Conservation (phyloP, 345 rosid genomes). For the Populus tremula region DNA sequence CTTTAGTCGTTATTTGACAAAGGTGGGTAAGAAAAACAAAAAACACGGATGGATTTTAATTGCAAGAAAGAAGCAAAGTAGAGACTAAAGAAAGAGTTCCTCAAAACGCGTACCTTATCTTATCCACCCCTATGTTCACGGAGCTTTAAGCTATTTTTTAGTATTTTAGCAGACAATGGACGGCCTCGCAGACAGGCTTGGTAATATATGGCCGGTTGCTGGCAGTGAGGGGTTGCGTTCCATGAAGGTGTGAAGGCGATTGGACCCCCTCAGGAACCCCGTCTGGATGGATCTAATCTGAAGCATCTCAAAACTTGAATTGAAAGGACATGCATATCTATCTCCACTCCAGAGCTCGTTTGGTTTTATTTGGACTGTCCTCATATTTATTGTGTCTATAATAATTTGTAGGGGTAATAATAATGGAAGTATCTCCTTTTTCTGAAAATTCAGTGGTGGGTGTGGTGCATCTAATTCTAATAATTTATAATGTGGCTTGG, state of each 20-base stretch:
- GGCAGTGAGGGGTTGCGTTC: not conserved
- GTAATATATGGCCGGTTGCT: not conserved
- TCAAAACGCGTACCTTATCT: conserved; percentile 14
- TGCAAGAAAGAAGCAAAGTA: not conserved
- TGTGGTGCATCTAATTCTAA: not conserved
- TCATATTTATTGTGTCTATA: not conserved
- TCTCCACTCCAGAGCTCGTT: not conserved
- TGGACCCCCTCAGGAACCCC: not conserved
- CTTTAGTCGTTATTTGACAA: not conserved
- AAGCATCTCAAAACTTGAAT: not conserved
- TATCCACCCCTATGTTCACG: conserved; percentile 2
- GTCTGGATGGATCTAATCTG: not conserved
- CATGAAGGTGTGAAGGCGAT: not conserved
- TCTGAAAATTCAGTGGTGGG: not conserved
- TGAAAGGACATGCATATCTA: not conserved
- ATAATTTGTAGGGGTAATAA: not conserved
- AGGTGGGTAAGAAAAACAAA: not conserved
- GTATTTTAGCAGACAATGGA: not conserved
- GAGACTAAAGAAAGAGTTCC: not conserved
- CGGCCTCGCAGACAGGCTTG: no score
- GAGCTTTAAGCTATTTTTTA: not conserved
- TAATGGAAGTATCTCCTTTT: not conserved
- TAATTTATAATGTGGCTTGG: not conserved
- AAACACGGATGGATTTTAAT: not conserved
- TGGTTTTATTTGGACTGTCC: not conserved